Evolutionary conservation across 257 asterid genomes (phyloP), one percentile per base, ranked within the genome.

Genomic region (Solanum rostratum): DNA sequence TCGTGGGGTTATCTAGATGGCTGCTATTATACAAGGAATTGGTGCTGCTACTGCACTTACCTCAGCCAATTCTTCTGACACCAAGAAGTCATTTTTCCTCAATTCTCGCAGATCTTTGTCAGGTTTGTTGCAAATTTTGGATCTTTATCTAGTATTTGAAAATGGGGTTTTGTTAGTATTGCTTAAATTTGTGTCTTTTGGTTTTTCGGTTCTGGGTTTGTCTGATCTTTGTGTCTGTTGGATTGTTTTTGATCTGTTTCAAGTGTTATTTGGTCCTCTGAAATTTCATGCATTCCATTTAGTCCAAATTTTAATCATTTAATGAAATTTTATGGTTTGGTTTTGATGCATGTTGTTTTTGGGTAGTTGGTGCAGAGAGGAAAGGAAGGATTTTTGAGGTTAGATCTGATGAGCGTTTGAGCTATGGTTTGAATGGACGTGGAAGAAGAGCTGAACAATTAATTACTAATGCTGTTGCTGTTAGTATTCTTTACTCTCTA

Each of bases 381-480:
- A 92, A 88, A 68, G 81, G 82, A n/a, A 87, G 86, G 54, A 82
- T 29, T 68, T 84, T 63, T 84, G 76, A 79, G n/a, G 81, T 88
- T 82, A 87, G 90, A 53, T 90, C 86, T 55, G 85, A 89, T 87
- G 93, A 91, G 85, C 89, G 86, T 65, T 76, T 87, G 85, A 79
- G 66, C 76, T 84, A 79, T 84, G 87, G 88, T 70, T 88, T 84
- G 87, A 91, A 88, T 85, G 81, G 60, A 41, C 79, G 54, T n/a
- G 87, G 66, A 18, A 83, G 83, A 71, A 85, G 94, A 87, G 87
- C 87, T 19, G 55, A 71, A 16, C 86, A 80, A 33, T 82, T 90
- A 73, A 84, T 89, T 73, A 27, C 93, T 49, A 89, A 87, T 88
- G 96, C 97, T 39, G 94, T 91, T 83, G 88, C 92, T 63, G 97